Evolutionary conservation across 2,329 filamentous ascomycete species (phyloP).

Genomic region (Calonectria ilicicola): DNA sequence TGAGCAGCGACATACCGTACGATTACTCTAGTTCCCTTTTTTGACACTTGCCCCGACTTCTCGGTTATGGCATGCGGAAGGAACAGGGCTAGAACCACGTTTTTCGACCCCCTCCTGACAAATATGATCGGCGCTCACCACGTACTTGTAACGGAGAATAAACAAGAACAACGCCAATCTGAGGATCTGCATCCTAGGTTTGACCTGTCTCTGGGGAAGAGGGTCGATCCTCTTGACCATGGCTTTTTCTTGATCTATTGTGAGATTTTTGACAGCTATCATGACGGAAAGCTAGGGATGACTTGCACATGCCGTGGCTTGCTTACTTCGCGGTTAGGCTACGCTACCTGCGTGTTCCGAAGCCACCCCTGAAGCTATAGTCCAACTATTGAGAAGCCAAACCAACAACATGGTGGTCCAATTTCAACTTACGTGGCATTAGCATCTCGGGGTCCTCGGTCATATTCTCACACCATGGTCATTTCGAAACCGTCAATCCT

Average conservation of each 20-base stretch:
- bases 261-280: not conserved
- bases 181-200: constrained; percentile 25
- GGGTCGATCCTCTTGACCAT: constrained; percentile 14
- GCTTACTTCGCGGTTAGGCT: not conserved
- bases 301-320: not conserved
- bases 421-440: constrained; percentile 9
- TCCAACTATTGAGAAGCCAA: not conserved
- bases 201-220: constrained; percentile 11
- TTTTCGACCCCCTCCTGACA: not conserved
- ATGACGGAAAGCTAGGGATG: not conserved
- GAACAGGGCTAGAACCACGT: constrained; percentile 13
- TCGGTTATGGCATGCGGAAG: constrained; percentile 2
- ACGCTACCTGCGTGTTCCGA: not conserved
- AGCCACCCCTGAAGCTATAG: not conserved
- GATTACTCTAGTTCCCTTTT: constrained; percentile 12
- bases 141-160: constrained; percentile 17
- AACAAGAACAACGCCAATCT: constrained; percentile 20
- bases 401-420: constrained; percentile 9
- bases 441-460: constrained; percentile 8
- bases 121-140: constrained; percentile 9
- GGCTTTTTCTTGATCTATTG: not conserved
- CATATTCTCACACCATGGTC: constrained; percentile 10
- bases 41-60: not conserved
- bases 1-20: constrained; percentile 6
- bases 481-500: constrained; percentile 16